A percentile compares a stretch with the other conserved stretches of the same genome.
These are phyloP conservation scores for Metarhizium humberi DNA, from an alignment of 2,329 filamentous ascomycete species.

Conservation along the genomic window DNA sequence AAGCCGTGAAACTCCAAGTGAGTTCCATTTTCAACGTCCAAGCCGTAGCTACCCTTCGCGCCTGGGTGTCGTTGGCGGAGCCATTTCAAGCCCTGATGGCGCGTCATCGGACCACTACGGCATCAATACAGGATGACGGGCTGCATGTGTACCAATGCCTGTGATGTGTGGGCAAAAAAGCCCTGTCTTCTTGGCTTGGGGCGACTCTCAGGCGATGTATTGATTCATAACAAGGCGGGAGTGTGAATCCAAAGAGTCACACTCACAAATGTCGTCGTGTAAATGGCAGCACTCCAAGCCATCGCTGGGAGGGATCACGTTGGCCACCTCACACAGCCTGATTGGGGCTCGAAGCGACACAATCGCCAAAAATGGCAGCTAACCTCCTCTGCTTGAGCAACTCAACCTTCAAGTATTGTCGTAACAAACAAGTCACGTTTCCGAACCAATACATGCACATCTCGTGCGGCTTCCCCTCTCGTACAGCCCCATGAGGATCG, in stretches of 20 bases:
- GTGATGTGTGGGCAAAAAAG: neutral
- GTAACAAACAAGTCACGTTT: neutral
- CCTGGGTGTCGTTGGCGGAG: neutral
- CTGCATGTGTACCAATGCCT: neutral
- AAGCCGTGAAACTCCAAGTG: neutral
- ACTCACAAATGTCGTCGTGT: neutral
- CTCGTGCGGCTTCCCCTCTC: neutral
- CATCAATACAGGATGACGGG: neutral
- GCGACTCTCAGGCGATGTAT: no score
- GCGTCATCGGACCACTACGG: neutral
- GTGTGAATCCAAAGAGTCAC: neutral
- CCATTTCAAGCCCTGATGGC: neutral
- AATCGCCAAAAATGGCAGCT: neutral
- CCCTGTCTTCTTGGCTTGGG: neutral
- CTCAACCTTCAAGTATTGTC: neutral
- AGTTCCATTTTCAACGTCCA: neutral
- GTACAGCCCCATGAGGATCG: neutral
- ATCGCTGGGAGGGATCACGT: neutral
- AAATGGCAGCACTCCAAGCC: neutral
- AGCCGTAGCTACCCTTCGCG: neutral
- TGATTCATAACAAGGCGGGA: no score
- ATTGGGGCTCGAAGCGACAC: neutral
- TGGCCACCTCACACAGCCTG: neutral
- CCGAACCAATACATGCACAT: neutral
- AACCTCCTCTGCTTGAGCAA: neutral